Percentiles rank a stretch among this genome's conserved stretches.
Evolutionary conservation across 441 rosid species (phyloP).

Genomic region (Erodium chrysanthum): DNA sequence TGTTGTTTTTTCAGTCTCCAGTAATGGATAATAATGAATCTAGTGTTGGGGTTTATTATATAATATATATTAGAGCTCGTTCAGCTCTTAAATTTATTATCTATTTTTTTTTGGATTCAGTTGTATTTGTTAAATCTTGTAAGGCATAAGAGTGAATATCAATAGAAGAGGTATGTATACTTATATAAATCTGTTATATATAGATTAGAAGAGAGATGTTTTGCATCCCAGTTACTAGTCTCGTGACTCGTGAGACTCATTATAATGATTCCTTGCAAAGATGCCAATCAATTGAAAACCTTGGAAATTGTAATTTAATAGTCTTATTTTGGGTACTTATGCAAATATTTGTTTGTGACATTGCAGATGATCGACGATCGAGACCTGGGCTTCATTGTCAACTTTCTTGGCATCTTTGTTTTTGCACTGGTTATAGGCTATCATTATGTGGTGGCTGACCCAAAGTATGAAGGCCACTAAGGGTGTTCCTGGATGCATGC

Average conservation of each 20-base stretch:
- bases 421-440: conserved; percentile 3
- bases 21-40: background rate
- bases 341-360: background rate
- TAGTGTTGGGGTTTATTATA: background rate
- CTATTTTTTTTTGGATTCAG: background rate
- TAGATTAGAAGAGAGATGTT: background rate
- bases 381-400: conserved; percentile 6
- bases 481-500: background rate
- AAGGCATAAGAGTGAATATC: background rate
- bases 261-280: background rate
- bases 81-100: background rate
- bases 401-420: conserved; percentile 1
- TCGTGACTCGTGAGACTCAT: too few relatives aligned
- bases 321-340: background rate
- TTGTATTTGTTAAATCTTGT: background rate
- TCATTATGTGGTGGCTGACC: conserved; percentile 6
- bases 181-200: background rate
- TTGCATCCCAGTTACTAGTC: background rate
- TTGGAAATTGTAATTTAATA: background rate
- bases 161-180: background rate
- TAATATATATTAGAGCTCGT: background rate
- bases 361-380: conserved; percentile 3
- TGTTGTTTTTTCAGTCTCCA: background rate
- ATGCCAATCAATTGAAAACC: background rate
- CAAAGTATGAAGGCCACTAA: conserved; percentile 4